phyloP scores from a whole-genome alignment of 2,329 filamentous ascomycete genomes.

The Endothia cerciana region DNA sequence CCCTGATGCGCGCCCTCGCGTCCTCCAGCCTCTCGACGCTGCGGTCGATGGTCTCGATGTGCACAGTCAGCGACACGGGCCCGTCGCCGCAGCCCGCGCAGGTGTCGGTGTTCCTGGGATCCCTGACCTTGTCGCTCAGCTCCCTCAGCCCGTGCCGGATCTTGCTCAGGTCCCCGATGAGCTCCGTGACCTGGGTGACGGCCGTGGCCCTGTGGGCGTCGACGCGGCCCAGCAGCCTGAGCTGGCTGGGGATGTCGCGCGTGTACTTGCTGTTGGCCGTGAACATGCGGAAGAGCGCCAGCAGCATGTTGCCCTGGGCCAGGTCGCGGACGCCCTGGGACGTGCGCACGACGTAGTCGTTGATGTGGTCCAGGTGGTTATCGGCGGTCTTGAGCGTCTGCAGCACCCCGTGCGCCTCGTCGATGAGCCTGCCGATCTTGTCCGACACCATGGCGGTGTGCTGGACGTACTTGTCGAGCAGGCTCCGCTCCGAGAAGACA shows the following conservation, averaged over 20 bases:
- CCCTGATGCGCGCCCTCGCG: constrained; percentile 62
- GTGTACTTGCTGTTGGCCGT: constrained; percentile 68
- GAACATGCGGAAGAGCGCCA: constrained; percentile 71
- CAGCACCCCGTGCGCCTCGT: constrained; percentile 71
- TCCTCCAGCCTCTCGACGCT: constrained; percentile 73
- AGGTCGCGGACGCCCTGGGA: constrained; percentile 60
- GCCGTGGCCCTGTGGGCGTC: constrained; percentile 67
- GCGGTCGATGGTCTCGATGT: constrained; percentile 74
- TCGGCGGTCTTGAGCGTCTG: constrained; percentile 69
- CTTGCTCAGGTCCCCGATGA: constrained; percentile 73
- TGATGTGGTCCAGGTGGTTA: constrained; percentile 69
- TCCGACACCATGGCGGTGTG: constrained; percentile 73
- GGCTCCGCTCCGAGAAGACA: constrained; percentile 61
- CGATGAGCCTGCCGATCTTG: constrained; percentile 69
- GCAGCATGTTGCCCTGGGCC: constrained; percentile 68
- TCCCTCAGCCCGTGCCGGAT: constrained; percentile 74
- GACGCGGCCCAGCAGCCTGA: constrained; percentile 68
- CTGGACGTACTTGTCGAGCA: constrained; percentile 75
- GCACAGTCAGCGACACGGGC: constrained; percentile 68
- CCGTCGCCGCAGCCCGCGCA: constrained; percentile 43
- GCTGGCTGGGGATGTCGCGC: constrained; percentile 64
- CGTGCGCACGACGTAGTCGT: constrained; percentile 69
- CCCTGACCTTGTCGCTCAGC: constrained; percentile 70
- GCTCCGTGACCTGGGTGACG: constrained; percentile 67
- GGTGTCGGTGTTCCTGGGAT: too few species aligned